Percentiles rank a stretch among this genome's conserved stretches.
Conservation (phyloP, 2,329 filamentous ascomycete species). For the Fusarium metavorans region DNA sequence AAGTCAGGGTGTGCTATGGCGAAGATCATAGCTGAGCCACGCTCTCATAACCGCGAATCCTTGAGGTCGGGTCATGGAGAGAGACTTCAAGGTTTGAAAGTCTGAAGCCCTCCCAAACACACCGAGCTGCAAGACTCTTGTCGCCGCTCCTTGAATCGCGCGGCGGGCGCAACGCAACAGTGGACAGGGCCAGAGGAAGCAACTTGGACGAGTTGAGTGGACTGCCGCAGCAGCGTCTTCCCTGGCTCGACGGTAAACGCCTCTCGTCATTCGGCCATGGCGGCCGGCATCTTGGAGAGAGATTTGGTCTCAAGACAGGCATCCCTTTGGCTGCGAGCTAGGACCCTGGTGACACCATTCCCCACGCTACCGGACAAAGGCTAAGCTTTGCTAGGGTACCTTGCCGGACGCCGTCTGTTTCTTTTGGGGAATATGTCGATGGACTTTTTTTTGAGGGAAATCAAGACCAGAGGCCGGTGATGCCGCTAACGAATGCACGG, state of each 20-base stretch:
- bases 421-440: slow-evolving; percentile 28
- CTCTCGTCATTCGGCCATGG: slow-evolving; percentile 20
- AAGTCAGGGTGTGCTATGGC: slow-evolving; percentile 33
- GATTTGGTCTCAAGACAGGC: slow-evolving; percentile 26
- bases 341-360: slow-evolving; percentile 34
- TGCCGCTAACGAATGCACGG: slow-evolving; percentile 40
- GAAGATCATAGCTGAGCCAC: slow-evolving; percentile 37
- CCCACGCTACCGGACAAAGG: slow-evolving; percentile 31
- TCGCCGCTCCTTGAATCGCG: slow-evolving; percentile 3
- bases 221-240: background rate
- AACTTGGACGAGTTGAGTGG: slow-evolving; percentile 3
- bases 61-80: slow-evolving; percentile 10
- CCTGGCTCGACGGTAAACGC: slow-evolving; percentile 16
- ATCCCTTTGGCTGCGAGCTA: slow-evolving; percentile 12
- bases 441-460: slow-evolving; percentile 30
- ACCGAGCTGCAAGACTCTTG: background rate
- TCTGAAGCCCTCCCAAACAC: slow-evolving; percentile 32
- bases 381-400: slow-evolving; percentile 40
- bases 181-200: background rate
- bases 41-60: slow-evolving; percentile 36
- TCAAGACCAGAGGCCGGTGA: slow-evolving; percentile 23
- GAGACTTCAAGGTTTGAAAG: slow-evolving; percentile 28
- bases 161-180: slow-evolving; percentile 5
- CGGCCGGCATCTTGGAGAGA: slow-evolving; percentile 24
- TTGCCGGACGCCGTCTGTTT: slow-evolving; percentile 31